Evolutionary conservation across 352 stramenopile genomes (phyloP).

Genomic region (Phytophthora hibernalis): DNA sequence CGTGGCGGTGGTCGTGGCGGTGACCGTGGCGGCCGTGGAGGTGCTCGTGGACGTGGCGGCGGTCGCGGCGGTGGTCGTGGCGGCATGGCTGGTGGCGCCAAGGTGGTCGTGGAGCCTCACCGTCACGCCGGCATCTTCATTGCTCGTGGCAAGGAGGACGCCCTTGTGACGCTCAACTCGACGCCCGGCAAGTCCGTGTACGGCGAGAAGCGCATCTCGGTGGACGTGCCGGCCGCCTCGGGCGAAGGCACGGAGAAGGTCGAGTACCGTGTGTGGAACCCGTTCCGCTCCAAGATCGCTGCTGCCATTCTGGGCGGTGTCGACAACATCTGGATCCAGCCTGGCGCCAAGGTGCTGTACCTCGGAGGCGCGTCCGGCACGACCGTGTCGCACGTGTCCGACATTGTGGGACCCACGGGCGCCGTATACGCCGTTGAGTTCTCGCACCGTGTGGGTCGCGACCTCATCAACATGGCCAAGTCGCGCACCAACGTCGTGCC

Average conservation of each 20-base stretch:
- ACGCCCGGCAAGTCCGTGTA: constrained; percentile 99
- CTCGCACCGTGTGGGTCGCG: constrained; percentile 97
- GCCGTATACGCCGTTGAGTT: constrained; percentile 99
- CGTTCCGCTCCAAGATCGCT: constrained; percentile 99
- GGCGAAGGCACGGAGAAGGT: constrained; percentile 96
- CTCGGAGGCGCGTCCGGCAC: constrained; percentile 98
- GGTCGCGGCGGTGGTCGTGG: constrained; percentile 68
- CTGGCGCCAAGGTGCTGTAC: constrained; percentile 98
- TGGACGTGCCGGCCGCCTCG: constrained; percentile 94
- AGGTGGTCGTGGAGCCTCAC: constrained; percentile 98
- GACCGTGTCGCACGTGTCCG: constrained; percentile 98
- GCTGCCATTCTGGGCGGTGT: constrained; percentile 99
- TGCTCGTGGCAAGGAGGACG: constrained; percentile 98
- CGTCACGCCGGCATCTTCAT: constrained; percentile 99
- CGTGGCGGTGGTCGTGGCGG: constrained; percentile 60
- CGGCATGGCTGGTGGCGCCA: constrained; percentile 96
- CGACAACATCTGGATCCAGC: constrained; percentile 98
- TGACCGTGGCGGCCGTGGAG: constrained; percentile 43
- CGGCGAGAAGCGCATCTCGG: constrained; percentile 99
- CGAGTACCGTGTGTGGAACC: constrained; percentile 99
- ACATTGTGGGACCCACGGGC: constrained; percentile 98
- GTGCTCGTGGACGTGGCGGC: constrained; percentile 59
- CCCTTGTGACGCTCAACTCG: constrained; percentile 98
- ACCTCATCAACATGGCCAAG: constrained; percentile 99
- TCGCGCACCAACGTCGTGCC: constrained; percentile 99